These are phyloP conservation scores for Cardamine resedifolia DNA, from an alignment of 345 rosid species.

Conservation along the genomic window DNA sequence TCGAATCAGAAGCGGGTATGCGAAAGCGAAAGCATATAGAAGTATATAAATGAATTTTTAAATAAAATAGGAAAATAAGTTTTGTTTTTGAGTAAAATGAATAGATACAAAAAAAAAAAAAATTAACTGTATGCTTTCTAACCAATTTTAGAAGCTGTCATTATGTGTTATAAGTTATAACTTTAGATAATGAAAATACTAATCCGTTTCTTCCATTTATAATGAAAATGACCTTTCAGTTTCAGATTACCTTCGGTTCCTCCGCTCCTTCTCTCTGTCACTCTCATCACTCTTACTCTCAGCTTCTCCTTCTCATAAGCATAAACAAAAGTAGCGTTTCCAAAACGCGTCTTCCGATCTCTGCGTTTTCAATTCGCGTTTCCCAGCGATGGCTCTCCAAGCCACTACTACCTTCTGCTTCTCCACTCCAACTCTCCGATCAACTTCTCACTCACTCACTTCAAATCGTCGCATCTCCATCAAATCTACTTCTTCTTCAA, in stretches of 20 bases:
- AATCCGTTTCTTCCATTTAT: background rate
- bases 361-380: slow-evolving; percentile 8
- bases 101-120: background rate
- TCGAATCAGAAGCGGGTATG: no score
- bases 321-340: slow-evolving; percentile 8
- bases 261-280: slow-evolving; percentile 15
- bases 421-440: slow-evolving; percentile 23
- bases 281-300: background rate
- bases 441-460: slow-evolving; percentile 11
- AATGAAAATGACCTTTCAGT: background rate
- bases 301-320: background rate
- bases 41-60: no score
- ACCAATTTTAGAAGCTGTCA: background rate
- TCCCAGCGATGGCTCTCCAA: slow-evolving; percentile 37
- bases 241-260: slow-evolving; percentile 28
- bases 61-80: no score
- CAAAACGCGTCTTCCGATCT: slow-evolving; percentile 3
- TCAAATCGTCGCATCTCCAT: slow-evolving; percentile 22
- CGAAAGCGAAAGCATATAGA: no score
- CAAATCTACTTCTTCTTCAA: slow-evolving; percentile 11
- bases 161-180: background rate
- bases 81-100: no score
- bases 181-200: background rate
- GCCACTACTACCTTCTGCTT: slow-evolving; percentile 31
- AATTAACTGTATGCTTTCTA: background rate